Evolutionary conservation across 441 rosid genomes (phyloP), one percentile per base, ranked within the genome.

Genomic region (Viola pubescens): DNA sequence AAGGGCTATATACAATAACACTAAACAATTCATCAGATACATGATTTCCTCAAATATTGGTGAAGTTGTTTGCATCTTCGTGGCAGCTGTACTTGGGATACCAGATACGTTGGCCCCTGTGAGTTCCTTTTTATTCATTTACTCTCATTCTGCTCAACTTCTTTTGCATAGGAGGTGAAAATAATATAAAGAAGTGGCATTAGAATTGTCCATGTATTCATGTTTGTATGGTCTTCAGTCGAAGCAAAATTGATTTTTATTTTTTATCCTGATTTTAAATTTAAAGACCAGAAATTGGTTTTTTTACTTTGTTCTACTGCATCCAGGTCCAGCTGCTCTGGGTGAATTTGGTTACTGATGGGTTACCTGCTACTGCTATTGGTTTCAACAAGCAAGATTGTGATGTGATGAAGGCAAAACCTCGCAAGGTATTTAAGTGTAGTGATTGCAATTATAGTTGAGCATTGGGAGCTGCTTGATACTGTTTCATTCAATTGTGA

Each of bases 11-110:
- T 94, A 94, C 79, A 90, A 94, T 73, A 94, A 90, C 77, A 94
- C 99, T 2, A 94, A 94, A 84, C 99, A 94, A 65, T 94, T 94
- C 71, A 94, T 90, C 76, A 81, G 99, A 90, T 90, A 94, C 82
- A 94, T 94, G 97, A 94, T 94, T 73, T 94, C 99, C 52, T 94
- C 99, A 67, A 94, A 94, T 80, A 94, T 94, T 63, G 99, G 99
- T 60, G 99, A 94, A 85, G 97, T 94, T 40, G 96, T 94, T 74
- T 94, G 99, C 66, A 94, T 94, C 74, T 94, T 94, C 82, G 99
- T 94, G 64, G 99, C 99, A 66, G 96, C 97, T 74, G 95, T 90
- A 48, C 87, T 94, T 67, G 97, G 99, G 69, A 86, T 94, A 68
- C 99, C 99, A 45, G 99, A 90, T 76, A 90, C 96, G 61, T 82